These are phyloP conservation scores for Cicer chorassanicum DNA, from an alignment of 306 rosid genomes.

Conservation along the genomic window DNA sequence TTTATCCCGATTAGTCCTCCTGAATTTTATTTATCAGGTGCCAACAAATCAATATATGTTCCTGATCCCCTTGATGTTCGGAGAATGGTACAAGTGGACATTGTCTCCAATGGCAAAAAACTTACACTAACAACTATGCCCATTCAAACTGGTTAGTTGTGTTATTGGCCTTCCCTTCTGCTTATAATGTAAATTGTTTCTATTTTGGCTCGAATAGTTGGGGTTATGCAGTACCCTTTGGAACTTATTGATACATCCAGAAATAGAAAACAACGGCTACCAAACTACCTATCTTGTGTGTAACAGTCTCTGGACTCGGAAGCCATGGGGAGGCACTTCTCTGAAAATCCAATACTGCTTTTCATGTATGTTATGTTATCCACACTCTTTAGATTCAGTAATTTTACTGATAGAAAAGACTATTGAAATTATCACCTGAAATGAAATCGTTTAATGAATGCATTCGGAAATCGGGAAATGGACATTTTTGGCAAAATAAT, in stretches of 20 bases:
- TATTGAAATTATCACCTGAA: background rate
- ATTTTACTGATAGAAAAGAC: constrained; percentile 19
- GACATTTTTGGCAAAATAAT: constrained; percentile 19
- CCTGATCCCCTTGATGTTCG: constrained; percentile 96
- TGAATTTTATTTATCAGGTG: too few species aligned
- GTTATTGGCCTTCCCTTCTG: constrained; percentile 15
- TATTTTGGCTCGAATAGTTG: too few species aligned
- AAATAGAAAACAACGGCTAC: constrained; percentile 49
- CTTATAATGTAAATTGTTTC: too few species aligned
- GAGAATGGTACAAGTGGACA: constrained; percentile 79
- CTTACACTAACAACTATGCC: constrained; percentile 60
- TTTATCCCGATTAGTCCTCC: too few species aligned
- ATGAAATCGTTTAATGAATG: constrained; percentile 3
- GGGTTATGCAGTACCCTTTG: background rate
- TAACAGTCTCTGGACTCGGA: constrained; percentile 77
- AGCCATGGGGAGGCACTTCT: constrained; percentile 72
- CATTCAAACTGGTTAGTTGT: constrained; percentile 77
- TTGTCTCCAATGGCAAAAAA: constrained; percentile 68
- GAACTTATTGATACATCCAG: constrained; percentile 32
- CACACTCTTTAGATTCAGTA: constrained; percentile 13
- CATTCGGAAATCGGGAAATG: background rate
- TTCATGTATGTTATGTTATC: constrained; percentile 63
- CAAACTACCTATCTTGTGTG: constrained; percentile 37
- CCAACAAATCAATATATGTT: constrained; percentile 51
- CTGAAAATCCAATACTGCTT: constrained; percentile 81